Base-by-base conservation (phyloP, 2,329 filamentous ascomycete genomes). In the Colletotrichum orbiculare region DNA sequence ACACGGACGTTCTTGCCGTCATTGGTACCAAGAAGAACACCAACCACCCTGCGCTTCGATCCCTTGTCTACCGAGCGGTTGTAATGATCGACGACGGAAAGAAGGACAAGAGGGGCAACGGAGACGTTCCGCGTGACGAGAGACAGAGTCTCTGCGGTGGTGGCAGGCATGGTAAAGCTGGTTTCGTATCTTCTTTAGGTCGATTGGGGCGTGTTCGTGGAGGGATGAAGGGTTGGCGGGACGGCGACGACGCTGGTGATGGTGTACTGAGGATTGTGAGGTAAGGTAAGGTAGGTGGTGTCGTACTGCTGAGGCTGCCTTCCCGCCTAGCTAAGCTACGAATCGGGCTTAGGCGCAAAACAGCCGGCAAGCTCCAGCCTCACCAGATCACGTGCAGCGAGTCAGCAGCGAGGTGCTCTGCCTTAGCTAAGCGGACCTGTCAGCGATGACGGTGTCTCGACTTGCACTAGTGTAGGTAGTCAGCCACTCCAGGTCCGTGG, bases 11-110 rank as follows among this genome's bases (percentile, higher is more conserved):
- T 94, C 82, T 95, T 95, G 74, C 96, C 94, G 80, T 97, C 93
- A 73, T 98, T 98, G 81, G 97, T 94, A 50, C 96, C 96, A 67
- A 99, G 84, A 62, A 99, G 83, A 53, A 98, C 96, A 74, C 96
- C 96, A 41, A 99, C 95, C 42, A 98, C 96, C 75, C 96, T 90
- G 76, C 91, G 90, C 76, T 85, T 84, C 72, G 92, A 93, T 76
- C 93, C 94, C 80, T 96, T 97, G 73, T 91, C 92, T 69, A 90
- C 91, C 69, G 93, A 92, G 70, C 96, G 92, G 78, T 96, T 96
- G 83, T 97, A 99, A 83, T 99, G 96, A 84, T 99, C 96, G 86
- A 97, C 96, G 72, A 91, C 94, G 70, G 95, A 98, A 75, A 99
- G 93, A 72, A 99, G 93, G 74, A 99, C 96, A 77, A 99, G 90